A percentile compares a stretch with the other conserved stretches of the same genome.
Conservation (phyloP, 2,329 filamentous ascomycete genomes). For the Periglandula ipomoeae region DNA sequence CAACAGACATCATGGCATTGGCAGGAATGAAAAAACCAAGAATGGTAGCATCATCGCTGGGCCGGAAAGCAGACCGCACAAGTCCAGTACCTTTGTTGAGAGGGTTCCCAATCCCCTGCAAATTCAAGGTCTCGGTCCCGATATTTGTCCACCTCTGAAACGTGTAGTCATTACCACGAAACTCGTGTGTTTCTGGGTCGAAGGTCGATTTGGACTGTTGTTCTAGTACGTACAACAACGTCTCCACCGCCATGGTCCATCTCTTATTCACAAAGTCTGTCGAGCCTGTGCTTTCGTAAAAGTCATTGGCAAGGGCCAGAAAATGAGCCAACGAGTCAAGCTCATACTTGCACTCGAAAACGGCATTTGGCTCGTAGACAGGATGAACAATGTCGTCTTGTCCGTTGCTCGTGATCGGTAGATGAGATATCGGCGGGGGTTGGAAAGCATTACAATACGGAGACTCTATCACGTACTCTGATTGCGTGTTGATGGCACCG, state of each 20-base stretch:
- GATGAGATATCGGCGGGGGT: conserved; percentile 73
- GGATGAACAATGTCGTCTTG: conserved; percentile 82
- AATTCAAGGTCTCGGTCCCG: conserved; percentile 82
- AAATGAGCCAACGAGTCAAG: conserved; percentile 93
- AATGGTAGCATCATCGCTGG: conserved; percentile 90
- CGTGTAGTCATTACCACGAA: conserved; percentile 68
- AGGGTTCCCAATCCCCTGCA: conserved; percentile 83
- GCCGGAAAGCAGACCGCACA: conserved; percentile 84
- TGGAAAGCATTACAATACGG: conserved; percentile 99
- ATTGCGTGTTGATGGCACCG: conserved; percentile 92
- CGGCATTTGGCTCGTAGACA: conserved; percentile 68
- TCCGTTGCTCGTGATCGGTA: conserved; percentile 64
- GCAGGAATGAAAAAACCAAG: conserved; percentile 91
- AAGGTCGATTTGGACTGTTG: conserved; percentile 79
- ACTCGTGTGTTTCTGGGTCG: conserved; percentile 53
- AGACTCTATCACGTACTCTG: conserved; percentile 86
- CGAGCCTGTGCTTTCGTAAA: conserved; percentile 69
- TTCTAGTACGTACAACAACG: conserved; percentile 62
- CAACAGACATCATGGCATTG: conserved; percentile 92
- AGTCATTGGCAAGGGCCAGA: conserved; percentile 76
- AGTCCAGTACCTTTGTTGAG: conserved; percentile 76
- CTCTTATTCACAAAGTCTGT: conserved; percentile 68
- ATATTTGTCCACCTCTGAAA: conserved; percentile 73
- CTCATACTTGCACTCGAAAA: conserved; percentile 99
- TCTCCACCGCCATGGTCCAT: conserved; percentile 72